Base-by-base conservation (phyloP, 208 protist species). In the Acanthamoeba divionensis region DNA sequence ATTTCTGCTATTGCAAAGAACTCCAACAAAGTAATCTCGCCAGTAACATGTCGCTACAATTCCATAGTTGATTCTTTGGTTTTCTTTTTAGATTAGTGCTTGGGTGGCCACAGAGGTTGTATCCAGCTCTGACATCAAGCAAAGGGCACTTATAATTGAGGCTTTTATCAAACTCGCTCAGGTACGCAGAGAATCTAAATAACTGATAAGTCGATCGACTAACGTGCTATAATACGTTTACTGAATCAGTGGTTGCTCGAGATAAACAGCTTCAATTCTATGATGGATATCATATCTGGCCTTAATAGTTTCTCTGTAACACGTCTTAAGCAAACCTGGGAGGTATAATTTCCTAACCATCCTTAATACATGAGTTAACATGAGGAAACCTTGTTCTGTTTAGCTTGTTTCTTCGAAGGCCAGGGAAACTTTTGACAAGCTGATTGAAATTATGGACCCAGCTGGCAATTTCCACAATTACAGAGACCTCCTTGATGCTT, bases 91-190 rank as follows among this genome's bases (percentile, higher is more conserved):
- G 66, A 9, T 62, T 0, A 83, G 73, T 54, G 33, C 50, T 36
- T 83, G 73, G 73, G 73, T 83, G 21, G 73, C 73, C 3, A 83
- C 73, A 15, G 73, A 83, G 73, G 63, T 83, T 54, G 73, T 83
- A 18, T 65, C 73, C 33, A 33, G 50, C 7, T 33, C 48, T 2
- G 50, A 62, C 48, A 54, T 65, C 50, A 83, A 83, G 48, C 12
- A 29, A 13, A 26, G 73, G 10, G 73, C 63, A 33, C 50, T 36
- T 15, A 83, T 36, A 47, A 62, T 83, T 38, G 73, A 83, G 31
- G 73, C 73, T 0, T 83, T 83, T 21, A 83, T 83, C 50, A 26
- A 21, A 31, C 13, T 83, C 13, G 73, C 73, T 4, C 73, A 83
- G 26, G 41, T 47, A 47, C 63, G 73, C 15, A 65, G 73, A 54